Percentiles rank a stretch among this genome's conserved stretches.
Conservation (phyloP, 2,329 filamentous ascomycete species). For the Colletotrichum sp. region DNA sequence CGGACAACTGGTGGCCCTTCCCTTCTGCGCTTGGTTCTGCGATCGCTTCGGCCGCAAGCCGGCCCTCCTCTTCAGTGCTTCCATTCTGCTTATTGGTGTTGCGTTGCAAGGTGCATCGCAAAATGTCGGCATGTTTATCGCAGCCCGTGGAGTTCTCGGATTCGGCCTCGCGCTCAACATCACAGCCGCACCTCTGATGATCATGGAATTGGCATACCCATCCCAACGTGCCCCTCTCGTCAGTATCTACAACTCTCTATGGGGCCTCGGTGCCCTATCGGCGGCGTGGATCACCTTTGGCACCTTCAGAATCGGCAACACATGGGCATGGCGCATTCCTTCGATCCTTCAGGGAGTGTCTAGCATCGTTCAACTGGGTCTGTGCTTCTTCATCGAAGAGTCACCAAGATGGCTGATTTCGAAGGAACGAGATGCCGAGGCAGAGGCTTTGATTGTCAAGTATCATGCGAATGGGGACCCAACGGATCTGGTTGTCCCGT, state of each 20-base stretch:
- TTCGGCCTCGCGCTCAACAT: slow-evolving; percentile 37
- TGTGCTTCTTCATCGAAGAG: slow-evolving; percentile 28
- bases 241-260: slow-evolving; percentile 11
- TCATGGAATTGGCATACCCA: slow-evolving; percentile 17
- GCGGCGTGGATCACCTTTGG: slow-evolving; percentile 25
- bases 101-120: slow-evolving; percentile 46
- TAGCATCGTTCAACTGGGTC: slow-evolving; percentile 9
- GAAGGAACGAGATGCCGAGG: slow-evolving; percentile 34
- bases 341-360: slow-evolving; percentile 6
- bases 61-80: slow-evolving; percentile 23
- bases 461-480: slow-evolving; percentile 57
- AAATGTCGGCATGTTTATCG: slow-evolving; percentile 49
- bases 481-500: slow-evolving; percentile 53
- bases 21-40: slow-evolving; percentile 34
- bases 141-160: slow-evolving; percentile 44
- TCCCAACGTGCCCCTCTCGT: slow-evolving; percentile 11
- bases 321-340: slow-evolving; percentile 17
- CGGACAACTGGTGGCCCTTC: slow-evolving; percentile 37
- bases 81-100: slow-evolving; percentile 42
- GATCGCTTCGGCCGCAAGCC: slow-evolving; percentile 30
- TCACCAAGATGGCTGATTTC: slow-evolving; percentile 37
- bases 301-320: slow-evolving; percentile 8
- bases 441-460: slow-evolving; percentile 33
- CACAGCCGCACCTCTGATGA: slow-evolving; percentile 21
- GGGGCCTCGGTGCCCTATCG: slow-evolving; percentile 20